Evolutionary conservation across 257 asterid genomes (phyloP).

Genomic region (Rehmannia glutinosa): DNA sequence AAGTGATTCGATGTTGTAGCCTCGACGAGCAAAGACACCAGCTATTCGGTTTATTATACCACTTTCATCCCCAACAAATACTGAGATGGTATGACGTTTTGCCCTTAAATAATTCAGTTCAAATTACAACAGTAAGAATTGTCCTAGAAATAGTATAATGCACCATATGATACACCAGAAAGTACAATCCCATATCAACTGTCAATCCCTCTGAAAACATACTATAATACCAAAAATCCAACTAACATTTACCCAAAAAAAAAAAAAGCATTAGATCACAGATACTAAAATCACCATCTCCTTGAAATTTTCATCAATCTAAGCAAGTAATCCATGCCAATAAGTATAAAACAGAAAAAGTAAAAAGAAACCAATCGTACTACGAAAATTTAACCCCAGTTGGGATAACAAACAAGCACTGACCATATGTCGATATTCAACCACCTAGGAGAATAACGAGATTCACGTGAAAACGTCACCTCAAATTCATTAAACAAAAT

Average conservation of each 20-base stretch:
- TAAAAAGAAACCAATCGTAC: neutral
- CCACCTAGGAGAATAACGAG: neutral
- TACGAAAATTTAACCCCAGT: conserved; percentile 16
- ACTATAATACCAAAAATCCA: conserved; percentile 1
- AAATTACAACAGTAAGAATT: neutral
- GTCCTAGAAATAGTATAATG: too few relatives aligned
- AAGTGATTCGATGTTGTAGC: conserved; percentile 85
- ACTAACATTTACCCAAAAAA: neutral
- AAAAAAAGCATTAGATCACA: neutral
- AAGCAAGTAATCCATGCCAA: neutral
- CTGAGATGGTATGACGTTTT: conserved; percentile 72
- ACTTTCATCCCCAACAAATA: conserved; percentile 89
- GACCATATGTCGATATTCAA: neutral
- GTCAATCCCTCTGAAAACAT: neutral
- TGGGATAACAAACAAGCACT: neutral
- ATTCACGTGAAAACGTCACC: too few relatives aligned
- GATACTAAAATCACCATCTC: neutral
- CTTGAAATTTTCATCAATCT: neutral
- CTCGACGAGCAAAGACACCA: conserved; percentile 87
- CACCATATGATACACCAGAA: too few relatives aligned
- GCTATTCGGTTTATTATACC: conserved; percentile 89
- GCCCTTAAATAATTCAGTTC: conserved; percentile 37
- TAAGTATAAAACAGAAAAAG: neutral
- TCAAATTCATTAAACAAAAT: neutral
- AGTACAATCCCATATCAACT: conserved; percentile 3